Base-by-base conservation (phyloP, 169 alveolate genomes). In the Plasmodium fragile region DNA sequence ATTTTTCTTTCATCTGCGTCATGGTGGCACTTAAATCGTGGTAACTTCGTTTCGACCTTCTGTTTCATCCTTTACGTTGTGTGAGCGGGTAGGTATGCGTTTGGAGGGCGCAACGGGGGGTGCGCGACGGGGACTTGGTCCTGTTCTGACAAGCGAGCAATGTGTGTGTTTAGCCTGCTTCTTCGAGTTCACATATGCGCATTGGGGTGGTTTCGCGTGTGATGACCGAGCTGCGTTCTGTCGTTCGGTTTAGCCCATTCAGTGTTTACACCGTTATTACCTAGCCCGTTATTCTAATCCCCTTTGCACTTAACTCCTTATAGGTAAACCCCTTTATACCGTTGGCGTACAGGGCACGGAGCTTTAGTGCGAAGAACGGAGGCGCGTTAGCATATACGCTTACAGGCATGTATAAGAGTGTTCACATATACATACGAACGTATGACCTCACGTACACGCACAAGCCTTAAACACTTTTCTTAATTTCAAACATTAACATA, bases 51-150 rank as follows among this genome's bases (percentile, higher is more conserved):
- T 89, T 77, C 87, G 6, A 55, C 36, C 53, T 52, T 78, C 71
- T 89, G 41, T 89, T 89, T 89, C 94, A 89, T 89, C 72, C 82
- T 89, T 89, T 59, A 28, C 41, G 30, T 41, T 82, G 39, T 30
- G 36, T 32, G 34, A 16, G 16, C 82, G 28, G 28, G 53, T 82
- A 41, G 41, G 52, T 25, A 69, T 41, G 30, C 16, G 55, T 73
- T 65, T 18, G 36, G 36, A 65, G 5, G 36, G 36, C 36, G 75
- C 72, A n/a, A 10, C 72, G 72, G 72, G 32, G 7, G 72, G 72
- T 10, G 72, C 28, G 75, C 41, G 75, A 28, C 16, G 75, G 75
- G 13, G 75, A 65, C 18, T 22, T 11, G 30, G 75, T 25, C 13
- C 75, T 25, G 36, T 65, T 65, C 75, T 65, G 36, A 65, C 30